Base-by-base conservation (phyloP, 768 basidiomycete species). In the Lanmaoa rubissima region DNA sequence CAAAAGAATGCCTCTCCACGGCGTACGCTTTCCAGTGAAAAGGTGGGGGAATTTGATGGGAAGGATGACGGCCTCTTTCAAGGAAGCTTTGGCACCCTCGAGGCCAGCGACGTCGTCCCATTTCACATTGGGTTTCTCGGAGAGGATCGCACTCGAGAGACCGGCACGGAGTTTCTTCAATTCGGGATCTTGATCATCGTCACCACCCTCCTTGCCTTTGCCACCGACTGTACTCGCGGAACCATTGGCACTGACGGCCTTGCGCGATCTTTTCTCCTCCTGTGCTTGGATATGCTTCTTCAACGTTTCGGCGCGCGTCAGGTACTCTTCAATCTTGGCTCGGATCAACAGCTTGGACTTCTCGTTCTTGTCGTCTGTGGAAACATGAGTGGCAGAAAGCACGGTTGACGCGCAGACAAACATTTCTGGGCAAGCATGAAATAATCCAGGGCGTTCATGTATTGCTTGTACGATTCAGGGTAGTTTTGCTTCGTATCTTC, bases 41-140 rank as follows among this genome's bases (percentile, higher is more conserved):
- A 99, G 82, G 73, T 98, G 94, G 2, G 97, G 97, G 66, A 98
- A 98, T 73, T 98, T 98, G 82, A 98, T 98, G 5, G 97, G 97
- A n/a, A 99, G 79, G 69, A 98, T 97, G 69, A 98, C 97, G 38
- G 97, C 96, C 72, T 98, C 97, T 70, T 98, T 98, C 67, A 99
- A 75, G 5, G 96, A 84, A 41, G 95, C 94, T 73, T 98, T 99
- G 43, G 96, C 97, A 28, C 83, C 86, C 67, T 96, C 94, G 11
- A 99, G 81, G 47, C 97, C 97, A 16, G 97, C 97, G 47, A 99
- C 96, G 71, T 99, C 97, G 66, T 98, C 94, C 97, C 97, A 99
- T 65, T 87, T 88, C 40, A 98, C 88, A 71, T 99, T 92, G 9
- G 97, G 97, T 62, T 86, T 96, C 74, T 98, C 97, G 0, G 88